These are phyloP conservation scores for Arachis stenosperma DNA, from an alignment of 306 rosid species.

Conservation along the genomic window DNA sequence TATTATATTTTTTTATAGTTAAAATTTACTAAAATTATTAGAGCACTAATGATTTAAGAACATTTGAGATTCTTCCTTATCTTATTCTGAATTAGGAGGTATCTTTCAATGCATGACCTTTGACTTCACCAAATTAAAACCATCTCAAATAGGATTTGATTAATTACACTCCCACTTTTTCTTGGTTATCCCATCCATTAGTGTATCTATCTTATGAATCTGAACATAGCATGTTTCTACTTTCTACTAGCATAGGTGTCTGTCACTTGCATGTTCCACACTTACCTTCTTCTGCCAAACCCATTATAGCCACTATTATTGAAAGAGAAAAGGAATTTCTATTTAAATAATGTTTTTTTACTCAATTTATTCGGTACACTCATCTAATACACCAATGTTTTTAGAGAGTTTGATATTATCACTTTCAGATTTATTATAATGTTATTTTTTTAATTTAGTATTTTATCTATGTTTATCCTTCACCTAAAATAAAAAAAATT, in stretches of 20 bases:
- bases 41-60: too few species aligned
- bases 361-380: too few species aligned
- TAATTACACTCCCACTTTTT: not conserved
- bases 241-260: not conserved
- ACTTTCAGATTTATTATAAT: too few species aligned
- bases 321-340: slow-evolving; percentile 17
- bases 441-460: too few species aligned
- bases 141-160: not conserved
- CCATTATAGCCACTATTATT: slow-evolving; percentile 39
- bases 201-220: slow-evolving; percentile 12
- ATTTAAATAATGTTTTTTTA: too few species aligned
- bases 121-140: not conserved
- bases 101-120: slow-evolving; percentile 22
- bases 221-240: not conserved
- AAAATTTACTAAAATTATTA: too few species aligned
- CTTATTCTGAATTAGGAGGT: slow-evolving; percentile 30
- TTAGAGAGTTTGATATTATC: too few species aligned
- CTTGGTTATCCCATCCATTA: not conserved
- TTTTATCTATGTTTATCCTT: too few species aligned
- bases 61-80: not conserved
- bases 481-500: too few species aligned
- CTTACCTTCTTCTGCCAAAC: slow-evolving; percentile 57
- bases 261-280: slow-evolving; percentile 45
- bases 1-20: too few species aligned
- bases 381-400: too few species aligned